Conservation (phyloP, 2,329 filamentous ascomycete genomes). For the Exophiala sideris region DNA sequence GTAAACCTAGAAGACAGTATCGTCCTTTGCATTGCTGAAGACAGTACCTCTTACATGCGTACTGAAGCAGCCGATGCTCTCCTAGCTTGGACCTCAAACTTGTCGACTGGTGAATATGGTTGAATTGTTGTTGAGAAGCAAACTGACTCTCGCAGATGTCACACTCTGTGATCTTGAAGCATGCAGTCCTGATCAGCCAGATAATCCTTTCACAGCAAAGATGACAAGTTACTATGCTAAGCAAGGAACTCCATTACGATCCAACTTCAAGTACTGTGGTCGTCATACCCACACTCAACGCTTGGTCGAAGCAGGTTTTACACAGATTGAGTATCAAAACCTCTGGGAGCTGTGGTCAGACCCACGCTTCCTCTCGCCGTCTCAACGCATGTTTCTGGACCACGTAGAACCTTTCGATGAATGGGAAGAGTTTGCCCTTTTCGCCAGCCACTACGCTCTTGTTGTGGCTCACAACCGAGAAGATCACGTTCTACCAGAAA, state of each 20-base stretch:
- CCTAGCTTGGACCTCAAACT: slow-evolving; percentile 68
- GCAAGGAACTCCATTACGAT: slow-evolving; percentile 24
- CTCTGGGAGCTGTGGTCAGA: slow-evolving; percentile 83
- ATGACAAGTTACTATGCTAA: slow-evolving; percentile 27
- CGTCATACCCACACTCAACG: slow-evolving; percentile 62
- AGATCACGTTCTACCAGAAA: slow-evolving; percentile 17
- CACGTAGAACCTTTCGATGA: slow-evolving; percentile 85
- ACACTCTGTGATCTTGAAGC: slow-evolving; percentile 87
- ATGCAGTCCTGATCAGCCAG: slow-evolving; percentile 70
- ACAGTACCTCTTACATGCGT: slow-evolving; percentile 88
- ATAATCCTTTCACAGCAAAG: slow-evolving; percentile 67
- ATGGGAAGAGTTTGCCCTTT: slow-evolving; percentile 86
- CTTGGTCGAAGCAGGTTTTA: slow-evolving; percentile 68
- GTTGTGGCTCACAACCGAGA: slow-evolving; percentile 23
- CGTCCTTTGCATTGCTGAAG: slow-evolving; percentile 81
- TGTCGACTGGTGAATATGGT: slow-evolving; percentile 59
- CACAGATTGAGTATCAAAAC: slow-evolving; percentile 58
- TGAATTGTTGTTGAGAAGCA: background rate
- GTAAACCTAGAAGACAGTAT: slow-evolving; percentile 57
- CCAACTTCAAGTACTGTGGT: slow-evolving; percentile 63
- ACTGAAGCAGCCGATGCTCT: slow-evolving; percentile 69
- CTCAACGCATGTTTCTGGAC: slow-evolving; percentile 63
- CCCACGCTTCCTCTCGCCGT: slow-evolving; percentile 58
- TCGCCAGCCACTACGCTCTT: slow-evolving; percentile 79
- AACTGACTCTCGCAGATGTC: slow-evolving; percentile 45